Evolutionary conservation across 495 filamentous ascomycete species (phyloP).

Genomic region (Trichoderma asperelloides): DNA sequence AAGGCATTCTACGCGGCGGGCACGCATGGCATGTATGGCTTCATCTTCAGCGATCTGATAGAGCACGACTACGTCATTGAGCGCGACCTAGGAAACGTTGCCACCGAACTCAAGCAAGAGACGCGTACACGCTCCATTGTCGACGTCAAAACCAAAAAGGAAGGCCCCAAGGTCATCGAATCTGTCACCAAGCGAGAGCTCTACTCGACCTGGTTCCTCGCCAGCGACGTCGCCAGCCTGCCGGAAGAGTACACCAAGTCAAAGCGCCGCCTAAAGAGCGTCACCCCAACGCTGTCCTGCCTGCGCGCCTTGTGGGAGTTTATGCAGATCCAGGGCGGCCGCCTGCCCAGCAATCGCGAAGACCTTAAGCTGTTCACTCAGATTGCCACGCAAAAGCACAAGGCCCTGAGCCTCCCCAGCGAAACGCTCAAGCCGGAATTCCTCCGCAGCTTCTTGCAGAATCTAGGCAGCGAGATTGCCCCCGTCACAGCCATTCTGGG

Average conservation of each 20-base stretch:
- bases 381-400: constrained; percentile 65
- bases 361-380: constrained; percentile 66
- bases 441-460: constrained; percentile 73
- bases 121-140: constrained; percentile 70
- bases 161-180: constrained; percentile 65
- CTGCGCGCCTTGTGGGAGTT: constrained; percentile 80
- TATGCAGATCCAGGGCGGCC: constrained; percentile 40
- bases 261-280: constrained; percentile 58
- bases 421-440: constrained; percentile 70
- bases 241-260: constrained; percentile 58
- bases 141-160: constrained; percentile 59
- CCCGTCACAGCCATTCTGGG: constrained; percentile 87
- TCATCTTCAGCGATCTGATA: constrained; percentile 87
- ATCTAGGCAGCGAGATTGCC: constrained; percentile 69
- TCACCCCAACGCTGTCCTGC: constrained; percentile 73
- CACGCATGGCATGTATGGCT: constrained; percentile 87
- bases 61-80: constrained; percentile 81
- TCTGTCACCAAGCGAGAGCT: constrained; percentile 86
- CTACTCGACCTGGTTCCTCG: constrained; percentile 73
- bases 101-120: constrained; percentile 53
- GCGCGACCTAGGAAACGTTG: constrained; percentile 67
- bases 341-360: constrained; percentile 43
- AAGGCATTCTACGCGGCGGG: constrained; percentile 83
- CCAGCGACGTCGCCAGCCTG: constrained; percentile 62
- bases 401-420: constrained; percentile 64